Evolutionary conservation across 2,329 filamentous ascomycete genomes (phyloP).

Genomic region (Capronia coronata): DNA sequence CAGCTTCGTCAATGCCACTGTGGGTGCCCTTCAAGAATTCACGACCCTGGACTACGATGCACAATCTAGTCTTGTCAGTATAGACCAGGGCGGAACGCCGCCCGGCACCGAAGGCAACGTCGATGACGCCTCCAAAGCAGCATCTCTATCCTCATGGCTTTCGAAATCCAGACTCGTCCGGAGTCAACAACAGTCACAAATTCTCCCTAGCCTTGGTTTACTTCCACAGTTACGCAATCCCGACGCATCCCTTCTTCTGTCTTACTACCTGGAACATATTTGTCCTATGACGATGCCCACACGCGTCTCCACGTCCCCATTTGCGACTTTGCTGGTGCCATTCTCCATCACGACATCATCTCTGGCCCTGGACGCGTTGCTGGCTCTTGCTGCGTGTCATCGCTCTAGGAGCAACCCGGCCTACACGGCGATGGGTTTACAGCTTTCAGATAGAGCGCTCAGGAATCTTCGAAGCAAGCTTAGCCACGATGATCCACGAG

Average conservation of each 20-base stretch:
- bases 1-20: slow-evolving; percentile 11
- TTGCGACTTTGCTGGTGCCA: slow-evolving; percentile 10
- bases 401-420: slow-evolving; percentile 5
- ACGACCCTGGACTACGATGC: too few relatives aligned
- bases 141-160: slow-evolving; percentile 4
- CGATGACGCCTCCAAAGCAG: neutral
- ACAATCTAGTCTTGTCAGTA: too few relatives aligned
- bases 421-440: slow-evolving; percentile 7
- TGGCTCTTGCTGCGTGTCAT: slow-evolving; percentile 14
- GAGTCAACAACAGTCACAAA: neutral
- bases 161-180: neutral
- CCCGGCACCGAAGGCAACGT: neutral
- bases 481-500: neutral
- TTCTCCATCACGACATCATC: slow-evolving; percentile 9
- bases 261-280: slow-evolving; percentile 13
- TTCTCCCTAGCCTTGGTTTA: neutral
- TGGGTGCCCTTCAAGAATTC: slow-evolving; percentile 5
- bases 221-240: neutral
- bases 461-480: slow-evolving; percentile 32
- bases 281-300: slow-evolving; percentile 9
- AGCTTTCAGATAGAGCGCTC: slow-evolving; percentile 7
- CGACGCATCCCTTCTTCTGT: slow-evolving; percentile 8
- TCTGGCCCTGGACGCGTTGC: slow-evolving; percentile 10
- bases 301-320: slow-evolving; percentile 4
- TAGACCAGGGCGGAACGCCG: neutral